Base-by-base conservation (phyloP, 441 rosid genomes). In the Populus hybrid region DNA sequence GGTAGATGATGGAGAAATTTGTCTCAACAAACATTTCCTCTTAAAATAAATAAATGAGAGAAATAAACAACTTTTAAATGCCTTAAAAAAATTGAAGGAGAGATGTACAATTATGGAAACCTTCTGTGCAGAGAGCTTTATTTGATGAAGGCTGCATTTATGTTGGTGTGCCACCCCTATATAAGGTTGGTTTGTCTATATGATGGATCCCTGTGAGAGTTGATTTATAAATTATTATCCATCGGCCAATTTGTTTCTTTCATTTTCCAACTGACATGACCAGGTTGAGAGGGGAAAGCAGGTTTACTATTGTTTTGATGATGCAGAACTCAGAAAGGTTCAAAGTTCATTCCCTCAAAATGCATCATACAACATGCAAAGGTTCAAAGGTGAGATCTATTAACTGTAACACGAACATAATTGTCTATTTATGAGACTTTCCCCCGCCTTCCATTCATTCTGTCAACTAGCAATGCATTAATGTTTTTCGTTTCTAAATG, bases 91-190 rank as follows among this genome's bases (percentile, higher is more conserved):
- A 21, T 73, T 53, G 28, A 6, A 67, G 64, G 67, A 36, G 73
- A 73, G 59, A 68, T 61, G 50, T 9, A 80, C 82, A 68, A 72
- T 83, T 61, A 78, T 82, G 74, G 23, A 26, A 38, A 77, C 78
- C 68, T 75, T 72, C 12, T 82, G 73, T 87, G 86, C 87, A 96
- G 98, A 92, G 88, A 89, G 88, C 96, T 65, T 86, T 96, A 75
- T 96, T 93, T 78, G 97, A 96, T 59, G 91, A 91, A 36, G 98
- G 98, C 73, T 92, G 90, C 88, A 93, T 96, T 76, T 96, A 93
- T 53, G 97, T 93, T 72, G 99, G 98, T 75, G 98, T 96, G 82
- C 96, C 98, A 42, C 99, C 99, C 28, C 92, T 96, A 81, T 96
- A 85, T 91, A 94, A 96, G 98, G 99, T 91, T 77, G 70, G 83